A percentile compares a stretch with the other conserved stretches of the same genome.
Conservation (phyloP, 2,329 filamentous ascomycete species). For the Talaromyces sp. region DNA sequence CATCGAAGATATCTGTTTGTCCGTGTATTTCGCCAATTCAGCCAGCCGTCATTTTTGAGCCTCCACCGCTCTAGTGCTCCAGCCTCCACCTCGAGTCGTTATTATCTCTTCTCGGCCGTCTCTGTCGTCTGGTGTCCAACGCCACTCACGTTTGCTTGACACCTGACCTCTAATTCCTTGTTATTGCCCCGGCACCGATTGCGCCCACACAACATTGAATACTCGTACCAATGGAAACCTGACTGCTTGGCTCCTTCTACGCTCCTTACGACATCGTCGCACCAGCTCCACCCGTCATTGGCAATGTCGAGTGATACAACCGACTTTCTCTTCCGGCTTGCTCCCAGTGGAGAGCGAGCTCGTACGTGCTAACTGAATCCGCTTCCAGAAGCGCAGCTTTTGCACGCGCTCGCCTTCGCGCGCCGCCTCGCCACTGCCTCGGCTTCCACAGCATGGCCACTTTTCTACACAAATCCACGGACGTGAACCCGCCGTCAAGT, state of each 20-base stretch:
- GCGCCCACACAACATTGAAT: not conserved
- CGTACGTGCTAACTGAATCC: not conserved
- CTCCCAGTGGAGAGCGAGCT: conserved; percentile 2
- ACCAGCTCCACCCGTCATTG: not conserved
- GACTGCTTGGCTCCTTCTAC: not conserved
- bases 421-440: not conserved
- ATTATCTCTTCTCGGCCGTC: not conserved
- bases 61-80: not conserved
- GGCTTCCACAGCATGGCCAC: not conserved
- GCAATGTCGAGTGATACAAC: conserved; percentile 11
- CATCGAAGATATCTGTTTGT: not conserved
- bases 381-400: not conserved
- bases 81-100: not conserved
- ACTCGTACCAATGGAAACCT: not conserved
- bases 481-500: not conserved
- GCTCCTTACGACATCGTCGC: not conserved
- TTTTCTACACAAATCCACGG: conserved; percentile 1
- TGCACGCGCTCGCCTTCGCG: not conserved
- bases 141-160: not conserved
- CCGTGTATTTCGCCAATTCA: not conserved
- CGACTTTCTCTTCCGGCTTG: conserved; percentile 3
- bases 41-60: not conserved
- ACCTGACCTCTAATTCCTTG: not conserved
- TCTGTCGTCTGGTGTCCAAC: not conserved
- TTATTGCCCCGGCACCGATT: not conserved